Evolutionary conservation across 257 asterid species (phyloP), one percentile per base, ranked within the genome.

Genomic region (Solanum etuberosum): DNA sequence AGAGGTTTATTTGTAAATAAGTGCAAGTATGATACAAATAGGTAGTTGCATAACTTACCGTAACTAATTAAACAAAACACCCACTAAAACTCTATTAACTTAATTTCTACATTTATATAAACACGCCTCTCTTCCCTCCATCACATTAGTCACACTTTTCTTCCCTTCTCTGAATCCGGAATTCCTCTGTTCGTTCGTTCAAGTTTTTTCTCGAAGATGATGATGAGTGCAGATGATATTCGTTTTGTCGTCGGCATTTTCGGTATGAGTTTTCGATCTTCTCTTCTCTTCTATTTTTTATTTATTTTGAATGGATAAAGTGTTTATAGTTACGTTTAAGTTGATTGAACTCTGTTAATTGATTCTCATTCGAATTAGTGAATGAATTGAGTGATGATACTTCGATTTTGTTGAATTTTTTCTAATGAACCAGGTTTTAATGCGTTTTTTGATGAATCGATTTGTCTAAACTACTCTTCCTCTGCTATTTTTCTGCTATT

Each of bases 211-310:
- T 43, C 7, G 27, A 48, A 81, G 85, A 46, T 46, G 65, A 25
- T 57, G 85, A 10, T 81, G 42, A 48, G 2, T 31, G 11, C 2
- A 9, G 29, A 81, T 18, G 8, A 10, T 40, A 11, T 73, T 63
- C 88, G 88, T 42, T 48, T 78, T 7, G 21, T 34, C 84, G 70
- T 86, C 42, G 88, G 88, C 88, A 48, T 86, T 72, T 4, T 51
- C 3, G 88, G 54, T 70, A 35, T 48, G 71, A 8, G 32, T 48
- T 76, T 32, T 54, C 16, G 51, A 32, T 51, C 42, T n/a, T 86
- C 73, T 70, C 13, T 70, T 81, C 34, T 7, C 40, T 37, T 37
- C 9, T 37, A 37, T 20, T 73, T 43, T 27, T 18, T 12, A 81
- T 81, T 81, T 18, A 81, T 81, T 81, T 18, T 51, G 38, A 42